Evolutionary conservation across 306 rosid genomes (phyloP).

Genomic region (Cotoneaster glaucophyllus): DNA sequence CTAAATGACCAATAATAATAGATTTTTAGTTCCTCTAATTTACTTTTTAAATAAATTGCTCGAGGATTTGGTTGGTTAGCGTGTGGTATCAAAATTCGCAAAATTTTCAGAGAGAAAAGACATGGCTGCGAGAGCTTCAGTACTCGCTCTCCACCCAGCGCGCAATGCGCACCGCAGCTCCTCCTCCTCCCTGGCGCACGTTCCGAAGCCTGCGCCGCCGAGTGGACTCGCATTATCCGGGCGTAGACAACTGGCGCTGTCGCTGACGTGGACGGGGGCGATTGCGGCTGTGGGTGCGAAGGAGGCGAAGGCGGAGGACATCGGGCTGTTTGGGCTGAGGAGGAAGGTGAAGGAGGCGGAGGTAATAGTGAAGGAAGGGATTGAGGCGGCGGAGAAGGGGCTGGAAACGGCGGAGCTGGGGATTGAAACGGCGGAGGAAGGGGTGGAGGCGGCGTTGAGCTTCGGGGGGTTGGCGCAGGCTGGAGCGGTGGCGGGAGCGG

Average conservation of each 20-base stretch:
- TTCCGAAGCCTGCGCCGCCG: background rate
- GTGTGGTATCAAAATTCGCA: background rate
- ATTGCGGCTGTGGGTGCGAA: conserved; percentile 30
- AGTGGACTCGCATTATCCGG: conserved; percentile 14
- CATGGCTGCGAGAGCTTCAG: conserved; percentile 43
- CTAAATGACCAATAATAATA: too few species aligned
- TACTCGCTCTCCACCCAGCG: conserved; percentile 25
- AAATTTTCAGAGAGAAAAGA: background rate
- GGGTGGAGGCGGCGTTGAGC: conserved; percentile 40
- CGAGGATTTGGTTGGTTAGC: background rate
- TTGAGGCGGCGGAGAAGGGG: conserved; percentile 69
- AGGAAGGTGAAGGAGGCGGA: conserved; percentile 70
- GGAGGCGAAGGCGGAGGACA: conserved; percentile 50
- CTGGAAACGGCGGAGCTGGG: conserved; percentile 45
- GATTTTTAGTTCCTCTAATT: too few species aligned
- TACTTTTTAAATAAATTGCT: background rate
- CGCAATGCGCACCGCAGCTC: conserved; percentile 22
- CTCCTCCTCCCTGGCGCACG: conserved; percentile 21
- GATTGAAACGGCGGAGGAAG: conserved; percentile 44
- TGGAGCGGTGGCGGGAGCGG: conserved; percentile 72
- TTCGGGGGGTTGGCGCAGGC: conserved; percentile 72
- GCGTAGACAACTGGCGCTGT: conserved; percentile 48
- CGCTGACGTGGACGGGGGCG: conserved; percentile 46
- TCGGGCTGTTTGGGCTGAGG: conserved; percentile 64
- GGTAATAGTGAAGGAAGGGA: conserved; percentile 68